phyloP scores from a whole-genome alignment of 148 eudicot genomes.

The Persicaria tinctoria region DNA sequence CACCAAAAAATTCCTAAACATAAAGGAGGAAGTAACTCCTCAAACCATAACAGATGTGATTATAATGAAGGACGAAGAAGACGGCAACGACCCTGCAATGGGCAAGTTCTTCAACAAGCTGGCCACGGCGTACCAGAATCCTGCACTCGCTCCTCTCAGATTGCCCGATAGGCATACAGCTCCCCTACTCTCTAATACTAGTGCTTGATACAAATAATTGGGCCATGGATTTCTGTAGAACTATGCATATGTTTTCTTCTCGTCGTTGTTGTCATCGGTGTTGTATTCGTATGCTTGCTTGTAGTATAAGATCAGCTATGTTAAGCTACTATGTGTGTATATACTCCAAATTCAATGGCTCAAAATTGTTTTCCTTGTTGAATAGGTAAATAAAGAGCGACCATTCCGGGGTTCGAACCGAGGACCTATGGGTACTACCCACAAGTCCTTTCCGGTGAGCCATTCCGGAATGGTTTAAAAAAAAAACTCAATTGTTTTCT shows the following conservation, averaged over 20 bases:
- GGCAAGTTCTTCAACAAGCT: constrained; percentile 51
- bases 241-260: neutral
- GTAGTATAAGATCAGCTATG: neutral
- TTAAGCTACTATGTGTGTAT: neutral
- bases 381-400: no score
- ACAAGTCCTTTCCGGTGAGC: no score
- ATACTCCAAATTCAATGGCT: neutral
- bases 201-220: neutral
- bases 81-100: constrained; percentile 37
- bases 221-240: neutral
- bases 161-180: constrained; percentile 28
- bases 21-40: no score
- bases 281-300: neutral
- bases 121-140: constrained; percentile 65
- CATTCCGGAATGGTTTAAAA: no score
- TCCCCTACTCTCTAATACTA: constrained; percentile 41
- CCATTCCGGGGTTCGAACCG: no score
- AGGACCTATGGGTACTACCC: no score
- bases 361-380: neutral
- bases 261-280: neutral
- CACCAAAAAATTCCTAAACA: no score
- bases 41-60: no score
- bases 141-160: constrained; percentile 45
- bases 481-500: no score
- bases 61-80: no score